Percentiles rank a stretch among this genome's conserved stretches.
Conservation (phyloP, 768 basidiomycete species). For the Clathrus columnatus region DNA sequence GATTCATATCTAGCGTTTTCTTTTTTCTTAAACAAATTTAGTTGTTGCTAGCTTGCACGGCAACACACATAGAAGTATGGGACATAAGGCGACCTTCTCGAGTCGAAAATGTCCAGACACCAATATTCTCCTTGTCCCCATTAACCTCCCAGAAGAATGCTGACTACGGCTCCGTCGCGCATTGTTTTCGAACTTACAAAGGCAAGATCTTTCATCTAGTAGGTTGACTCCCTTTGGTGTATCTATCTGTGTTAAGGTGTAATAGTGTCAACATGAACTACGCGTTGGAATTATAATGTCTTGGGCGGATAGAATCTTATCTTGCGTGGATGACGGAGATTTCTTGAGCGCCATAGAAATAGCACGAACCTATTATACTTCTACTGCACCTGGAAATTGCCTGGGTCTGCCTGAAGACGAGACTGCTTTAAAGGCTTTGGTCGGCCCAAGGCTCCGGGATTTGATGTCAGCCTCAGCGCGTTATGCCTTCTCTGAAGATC, state of each 20-base stretch:
- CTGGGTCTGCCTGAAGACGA: slow-evolving; percentile 74
- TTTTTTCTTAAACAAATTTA: slow-evolving; percentile 20
- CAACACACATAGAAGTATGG: slow-evolving; percentile 53
- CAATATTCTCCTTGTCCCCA: slow-evolving; percentile 37
- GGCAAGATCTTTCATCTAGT: slow-evolving; percentile 89
- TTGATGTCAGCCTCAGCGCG: slow-evolving; percentile 81
- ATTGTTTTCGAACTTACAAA: slow-evolving; percentile 76
- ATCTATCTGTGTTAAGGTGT: slow-evolving; percentile 9
- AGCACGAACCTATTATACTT: slow-evolving; percentile 71
- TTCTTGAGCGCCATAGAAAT: slow-evolving; percentile 88
- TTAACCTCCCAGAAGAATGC: neutral
- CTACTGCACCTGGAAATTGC: slow-evolving; percentile 73
- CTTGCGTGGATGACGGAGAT: slow-evolving; percentile 75
- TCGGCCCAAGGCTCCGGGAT: slow-evolving; percentile 69
- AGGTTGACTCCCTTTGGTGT: slow-evolving; percentile 23
- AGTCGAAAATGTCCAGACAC: slow-evolving; percentile 55
- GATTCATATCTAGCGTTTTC: neutral
- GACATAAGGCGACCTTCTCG: slow-evolving; percentile 48
- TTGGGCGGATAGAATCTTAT: slow-evolving; percentile 90
- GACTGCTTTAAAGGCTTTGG: slow-evolving; percentile 46
- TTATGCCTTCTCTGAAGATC: slow-evolving; percentile 92
- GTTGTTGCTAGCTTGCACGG: slow-evolving; percentile 64
- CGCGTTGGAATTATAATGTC: slow-evolving; percentile 80
- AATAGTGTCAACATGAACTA: slow-evolving; percentile 56
- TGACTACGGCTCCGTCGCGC: slow-evolving; percentile 32